Conservation (phyloP, 129 eudicot genomes). For the Centella asiatica region DNA sequence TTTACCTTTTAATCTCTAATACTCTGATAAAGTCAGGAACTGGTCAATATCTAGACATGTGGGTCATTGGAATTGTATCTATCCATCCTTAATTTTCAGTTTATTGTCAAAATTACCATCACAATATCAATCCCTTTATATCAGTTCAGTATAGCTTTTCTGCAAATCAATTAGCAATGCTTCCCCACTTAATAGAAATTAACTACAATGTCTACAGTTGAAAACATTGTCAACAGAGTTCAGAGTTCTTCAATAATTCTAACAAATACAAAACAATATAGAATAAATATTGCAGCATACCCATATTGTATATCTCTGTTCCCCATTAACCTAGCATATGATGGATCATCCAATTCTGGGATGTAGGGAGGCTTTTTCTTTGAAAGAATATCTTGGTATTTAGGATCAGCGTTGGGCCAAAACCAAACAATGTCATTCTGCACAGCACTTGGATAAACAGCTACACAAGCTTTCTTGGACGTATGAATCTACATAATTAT, state of each 20-base stretch:
- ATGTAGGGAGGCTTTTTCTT: constrained; percentile 65
- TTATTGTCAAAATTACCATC: background rate
- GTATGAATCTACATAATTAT: constrained; percentile 48
- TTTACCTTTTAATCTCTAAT: background rate
- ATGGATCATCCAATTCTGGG: constrained; percentile 76
- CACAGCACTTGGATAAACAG: constrained; percentile 66
- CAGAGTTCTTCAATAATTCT: too few relatives aligned
- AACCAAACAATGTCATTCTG: constrained; percentile 86
- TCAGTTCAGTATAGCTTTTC: background rate
- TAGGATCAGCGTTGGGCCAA: constrained; percentile 71
- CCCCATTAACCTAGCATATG: constrained; percentile 36
- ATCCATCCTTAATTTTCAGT: background rate
- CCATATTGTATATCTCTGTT: constrained; percentile 69
- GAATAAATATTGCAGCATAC: constrained; percentile 23
- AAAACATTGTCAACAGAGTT: too few relatives aligned
- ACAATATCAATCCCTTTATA: background rate
- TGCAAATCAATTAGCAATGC: background rate
- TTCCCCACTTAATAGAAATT: background rate
- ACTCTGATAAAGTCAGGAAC: background rate
- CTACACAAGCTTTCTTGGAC: constrained; percentile 68
- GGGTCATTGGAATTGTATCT: background rate
- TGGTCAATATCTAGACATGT: background rate
- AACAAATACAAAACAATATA: background rate
- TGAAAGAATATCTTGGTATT: constrained; percentile 42
- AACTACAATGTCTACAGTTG: background rate